Evolutionary conservation across 164 flowering plant genomes (phyloP).

Genomic region (Nymphaea thermarum): DNA sequence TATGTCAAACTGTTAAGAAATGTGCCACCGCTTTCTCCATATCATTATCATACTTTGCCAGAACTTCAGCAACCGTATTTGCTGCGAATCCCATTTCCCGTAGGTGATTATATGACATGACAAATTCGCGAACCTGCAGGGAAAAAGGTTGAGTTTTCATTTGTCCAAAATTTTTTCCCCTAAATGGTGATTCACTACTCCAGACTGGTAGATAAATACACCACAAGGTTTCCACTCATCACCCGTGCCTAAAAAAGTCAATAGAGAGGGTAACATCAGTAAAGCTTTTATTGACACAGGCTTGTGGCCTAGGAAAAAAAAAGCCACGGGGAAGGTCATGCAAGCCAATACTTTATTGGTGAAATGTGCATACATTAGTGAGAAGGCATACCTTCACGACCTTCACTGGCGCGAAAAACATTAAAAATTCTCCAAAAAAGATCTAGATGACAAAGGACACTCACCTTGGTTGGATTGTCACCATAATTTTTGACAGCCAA

Average conservation of each 20-base stretch:
- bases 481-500: slow-evolving; percentile 75
- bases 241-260: too few species aligned
- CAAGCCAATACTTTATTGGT: too few species aligned
- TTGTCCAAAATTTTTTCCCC: neutral
- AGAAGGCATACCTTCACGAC: too few species aligned
- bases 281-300: too few species aligned
- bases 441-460: neutral
- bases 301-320: too few species aligned
- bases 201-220: neutral
- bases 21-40: slow-evolving; percentile 85
- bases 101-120: slow-evolving; percentile 44
- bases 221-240: too few species aligned
- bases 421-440: too few species aligned
- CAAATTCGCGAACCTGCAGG: slow-evolving; percentile 67
- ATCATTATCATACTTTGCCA: slow-evolving; percentile 70
- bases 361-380: too few species aligned
- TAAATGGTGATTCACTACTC: neutral
- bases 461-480: slow-evolving; percentile 81
- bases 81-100: slow-evolving; percentile 91
- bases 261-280: too few species aligned
- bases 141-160: neutral
- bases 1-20: slow-evolving; percentile 32
- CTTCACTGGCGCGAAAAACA: too few species aligned
- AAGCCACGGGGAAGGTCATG: too few species aligned
- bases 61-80: slow-evolving; percentile 54